Conservation (phyloP, 202 grass and related monocot species). For the Carex sylvatica region DNA sequence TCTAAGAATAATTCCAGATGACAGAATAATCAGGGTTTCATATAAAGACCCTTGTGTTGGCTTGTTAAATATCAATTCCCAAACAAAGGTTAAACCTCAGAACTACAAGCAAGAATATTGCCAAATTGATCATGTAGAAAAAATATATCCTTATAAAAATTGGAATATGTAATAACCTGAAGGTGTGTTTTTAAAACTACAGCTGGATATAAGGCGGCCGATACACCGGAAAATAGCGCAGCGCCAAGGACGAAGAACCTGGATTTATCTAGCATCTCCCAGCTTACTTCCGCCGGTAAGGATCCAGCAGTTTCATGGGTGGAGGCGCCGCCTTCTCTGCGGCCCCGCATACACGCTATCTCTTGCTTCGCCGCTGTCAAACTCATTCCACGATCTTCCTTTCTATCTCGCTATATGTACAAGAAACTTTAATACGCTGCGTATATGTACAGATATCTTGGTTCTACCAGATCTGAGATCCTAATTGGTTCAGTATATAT, state of each 20-base stretch:
- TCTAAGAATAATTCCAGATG: background rate
- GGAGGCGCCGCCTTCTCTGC: conserved; percentile 23
- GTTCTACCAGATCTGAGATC: conserved; percentile 5
- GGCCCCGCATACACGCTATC: conserved; percentile 25
- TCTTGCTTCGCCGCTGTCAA: conserved; percentile 53
- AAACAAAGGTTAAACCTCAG: background rate
- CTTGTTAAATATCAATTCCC: background rate
- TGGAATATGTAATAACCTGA: conserved; percentile 47
- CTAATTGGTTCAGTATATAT: conserved; percentile 37
- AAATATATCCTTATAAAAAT: background rate
- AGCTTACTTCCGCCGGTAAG: conserved; percentile 85
- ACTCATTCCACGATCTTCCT: conserved; percentile 46
- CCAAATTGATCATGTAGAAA: background rate
- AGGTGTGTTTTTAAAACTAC: conserved; percentile 92
- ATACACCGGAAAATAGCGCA: conserved; percentile 83
- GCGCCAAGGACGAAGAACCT: conserved; percentile 89
- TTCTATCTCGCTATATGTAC: conserved; percentile 4
- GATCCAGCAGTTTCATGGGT: conserved; percentile 32
- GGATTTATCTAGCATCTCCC: conserved; percentile 99
- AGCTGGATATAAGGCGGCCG: conserved; percentile 83
- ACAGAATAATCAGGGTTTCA: background rate
- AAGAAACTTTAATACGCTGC: background rate
- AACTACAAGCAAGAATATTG: background rate
- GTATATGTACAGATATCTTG: conserved; percentile 14
- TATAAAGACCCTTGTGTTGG: background rate